Percentiles rank a stretch among this genome's conserved stretches.
phyloP scores from a whole-genome alignment of 1,284 basidiomycete genomes.

The Ustilago xerochloae region DNA sequence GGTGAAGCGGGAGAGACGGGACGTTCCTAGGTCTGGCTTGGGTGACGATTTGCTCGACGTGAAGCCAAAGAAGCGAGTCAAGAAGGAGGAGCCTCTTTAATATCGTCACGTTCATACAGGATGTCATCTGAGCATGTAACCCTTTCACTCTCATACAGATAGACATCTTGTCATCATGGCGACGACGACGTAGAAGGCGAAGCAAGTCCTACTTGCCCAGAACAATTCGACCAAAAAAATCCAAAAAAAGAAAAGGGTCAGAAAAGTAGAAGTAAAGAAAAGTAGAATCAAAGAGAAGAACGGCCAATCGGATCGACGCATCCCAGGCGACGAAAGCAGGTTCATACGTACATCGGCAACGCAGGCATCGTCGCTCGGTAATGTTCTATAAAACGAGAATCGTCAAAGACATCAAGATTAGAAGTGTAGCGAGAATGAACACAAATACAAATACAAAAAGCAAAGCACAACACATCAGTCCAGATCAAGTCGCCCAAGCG shows the following conservation, averaged over 20 bases:
- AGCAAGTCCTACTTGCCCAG: too few relatives aligned
- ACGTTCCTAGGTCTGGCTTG: neutral
- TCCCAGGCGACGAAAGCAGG: too few relatives aligned
- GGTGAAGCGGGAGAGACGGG: neutral
- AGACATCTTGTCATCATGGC: neutral
- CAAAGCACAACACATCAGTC: neutral
- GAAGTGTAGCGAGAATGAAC: neutral
- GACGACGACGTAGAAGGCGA: too few relatives aligned
- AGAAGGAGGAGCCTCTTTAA: slow-evolving; percentile 16
- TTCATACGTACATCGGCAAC: too few relatives aligned
- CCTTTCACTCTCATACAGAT: too few relatives aligned
- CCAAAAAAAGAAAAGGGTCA: too few relatives aligned
- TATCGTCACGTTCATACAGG: neutral
- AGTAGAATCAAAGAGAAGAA: too few relatives aligned
- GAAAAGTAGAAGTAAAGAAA: too few relatives aligned
- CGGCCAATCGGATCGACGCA: too few relatives aligned
- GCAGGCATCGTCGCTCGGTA: neutral
- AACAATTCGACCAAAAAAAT: too few relatives aligned
- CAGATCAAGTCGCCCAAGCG: slow-evolving; percentile 27
- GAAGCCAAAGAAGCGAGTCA: neutral
- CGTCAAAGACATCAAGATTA: neutral
- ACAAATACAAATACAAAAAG: slow-evolving; percentile 7
- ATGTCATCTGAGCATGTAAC: too few relatives aligned
- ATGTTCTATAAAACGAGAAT: too few relatives aligned
- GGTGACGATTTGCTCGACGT: slow-evolving; percentile 1